Evolutionary conservation across 768 basidiomycete species (phyloP), one percentile per base, ranked within the genome.

Genomic region (Punctularia strigosozonata): DNA sequence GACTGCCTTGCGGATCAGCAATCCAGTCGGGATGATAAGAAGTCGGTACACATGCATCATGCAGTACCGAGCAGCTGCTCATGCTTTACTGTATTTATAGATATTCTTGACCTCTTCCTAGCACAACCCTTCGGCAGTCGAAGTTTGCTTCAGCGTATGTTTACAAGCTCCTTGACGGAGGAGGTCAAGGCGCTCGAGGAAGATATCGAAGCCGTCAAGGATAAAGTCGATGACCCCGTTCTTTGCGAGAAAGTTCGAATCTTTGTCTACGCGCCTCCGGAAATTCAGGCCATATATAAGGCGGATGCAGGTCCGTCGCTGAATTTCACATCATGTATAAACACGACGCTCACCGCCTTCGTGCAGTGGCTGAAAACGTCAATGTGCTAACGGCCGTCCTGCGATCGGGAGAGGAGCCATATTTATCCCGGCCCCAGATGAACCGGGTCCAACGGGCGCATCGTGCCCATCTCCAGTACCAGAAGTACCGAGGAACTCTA

Each of bases 51-150:
- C 13, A 28, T 44, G 22, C 34, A 31, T 19, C 36, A 25, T 31
- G 5, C 41, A 39, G n/a, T n/a, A 15, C 12, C 28, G n/a, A 19
- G 42, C 31, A n/a, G 22, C 12, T 25, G 35, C 37, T 15, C 18
- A 34, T 31, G 6, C 13, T 5, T 37, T 15, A 35, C 5, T 23
- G 4, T 40, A 15, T 44, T 6, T 17, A 24, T 40, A 61, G 81
- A 66, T 38, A 69, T 95, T 4, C 69, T 99, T 43, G 94, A 98
- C 51, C 71, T 99, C 30, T 98, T 99, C 67, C 73, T 98, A 14
- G 95, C 95, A 0, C 81, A 92, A 53, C 95, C 95, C 2, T 99
- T 99, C 55, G 95, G 95, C 3, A 88, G 90, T 5, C 77, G 77
- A 43, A 90, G 87, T 55, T 66, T 99, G 19, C 66, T 98, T 14